Evolutionary conservation across 1,284 basidiomycete genomes (phyloP).

Genomic region (Naganishia cerealis): DNA sequence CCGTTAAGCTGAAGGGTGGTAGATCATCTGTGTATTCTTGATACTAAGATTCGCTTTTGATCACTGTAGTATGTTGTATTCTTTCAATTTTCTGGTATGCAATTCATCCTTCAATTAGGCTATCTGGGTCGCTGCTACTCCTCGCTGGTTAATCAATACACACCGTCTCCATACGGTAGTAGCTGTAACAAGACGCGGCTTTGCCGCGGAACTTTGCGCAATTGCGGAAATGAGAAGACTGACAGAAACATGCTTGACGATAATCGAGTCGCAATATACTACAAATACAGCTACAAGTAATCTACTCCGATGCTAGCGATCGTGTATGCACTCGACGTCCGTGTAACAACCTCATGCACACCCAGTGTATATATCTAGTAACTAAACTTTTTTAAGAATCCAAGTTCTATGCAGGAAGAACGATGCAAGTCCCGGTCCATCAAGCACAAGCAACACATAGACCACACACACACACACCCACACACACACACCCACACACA

Average conservation of each 20-base stretch:
- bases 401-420: conserved; percentile 1
- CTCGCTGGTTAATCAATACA: too few species aligned
- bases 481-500: not conserved
- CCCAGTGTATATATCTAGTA: not conserved
- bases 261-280: not conserved
- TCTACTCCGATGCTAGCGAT: not conserved
- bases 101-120: too few species aligned
- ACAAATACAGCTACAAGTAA: conserved; percentile 6
- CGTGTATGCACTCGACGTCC: not conserved
- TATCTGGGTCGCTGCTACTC: too few species aligned
- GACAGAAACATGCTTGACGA: conserved; percentile 1
- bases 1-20: too few species aligned
- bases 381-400: not conserved
- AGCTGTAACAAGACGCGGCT: too few species aligned
- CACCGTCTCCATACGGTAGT: too few species aligned
- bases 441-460: not conserved
- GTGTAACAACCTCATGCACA: not conserved
- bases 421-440: not conserved
- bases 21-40: too few species aligned
- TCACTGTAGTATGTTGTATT: too few species aligned
- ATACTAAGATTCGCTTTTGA: too few species aligned
- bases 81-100: too few species aligned
- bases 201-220: too few species aligned
- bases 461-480: not conserved
- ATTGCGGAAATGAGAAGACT: not conserved